Evolutionary conservation across 805 yeast genomes (phyloP).

Genomic region (Candida stauntonica): DNA sequence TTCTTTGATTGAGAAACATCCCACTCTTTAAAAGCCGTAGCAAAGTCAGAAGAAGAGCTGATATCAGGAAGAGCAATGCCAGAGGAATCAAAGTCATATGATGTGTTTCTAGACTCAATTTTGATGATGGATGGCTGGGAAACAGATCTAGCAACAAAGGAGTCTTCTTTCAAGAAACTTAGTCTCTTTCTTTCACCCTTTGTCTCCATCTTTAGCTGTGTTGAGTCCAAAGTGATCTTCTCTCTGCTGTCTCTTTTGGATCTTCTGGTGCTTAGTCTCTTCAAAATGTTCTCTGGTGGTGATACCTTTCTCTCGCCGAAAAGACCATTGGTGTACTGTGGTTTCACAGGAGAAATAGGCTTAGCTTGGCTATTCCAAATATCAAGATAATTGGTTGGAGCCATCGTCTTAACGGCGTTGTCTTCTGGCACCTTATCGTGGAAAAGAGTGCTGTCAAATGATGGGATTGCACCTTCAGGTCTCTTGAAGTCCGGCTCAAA

Average conservation of each 20-base stretch:
- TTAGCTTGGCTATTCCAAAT: slow-evolving; percentile 31
- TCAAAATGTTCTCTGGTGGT: slow-evolving; percentile 22
- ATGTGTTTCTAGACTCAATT: slow-evolving; percentile 21
- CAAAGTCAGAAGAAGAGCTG: slow-evolving; percentile 46
- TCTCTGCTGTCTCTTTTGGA: slow-evolving; percentile 12
- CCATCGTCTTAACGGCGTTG: not conserved
- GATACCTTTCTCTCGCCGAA: slow-evolving; percentile 14
- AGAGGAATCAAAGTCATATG: slow-evolving; percentile 10
- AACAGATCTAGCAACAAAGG: slow-evolving; percentile 23
- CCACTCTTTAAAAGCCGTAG: slow-evolving; percentile 37
- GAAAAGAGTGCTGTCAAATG: slow-evolving; percentile 21
- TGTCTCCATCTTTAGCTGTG: slow-evolving; percentile 4
- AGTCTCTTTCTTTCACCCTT: slow-evolving; percentile 8
- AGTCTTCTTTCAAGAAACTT: slow-evolving; percentile 12
- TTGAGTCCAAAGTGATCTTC: slow-evolving; percentile 9
- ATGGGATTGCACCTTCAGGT: slow-evolving; percentile 15
- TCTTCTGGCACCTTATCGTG: slow-evolving; percentile 23
- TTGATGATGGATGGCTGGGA: slow-evolving; percentile 23
- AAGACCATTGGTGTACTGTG: slow-evolving; percentile 19
- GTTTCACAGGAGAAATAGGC: slow-evolving; percentile 14
- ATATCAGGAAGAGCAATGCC: slow-evolving; percentile 37
- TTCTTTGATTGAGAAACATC: slow-evolving; percentile 10
- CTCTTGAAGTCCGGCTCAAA: slow-evolving; percentile 2
- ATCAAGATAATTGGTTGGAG: slow-evolving; percentile 24
- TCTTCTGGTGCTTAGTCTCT: slow-evolving; percentile 20